Conservation (phyloP, 768 basidiomycete genomes). For the Trichaptum fuscoviolaceum region DNA sequence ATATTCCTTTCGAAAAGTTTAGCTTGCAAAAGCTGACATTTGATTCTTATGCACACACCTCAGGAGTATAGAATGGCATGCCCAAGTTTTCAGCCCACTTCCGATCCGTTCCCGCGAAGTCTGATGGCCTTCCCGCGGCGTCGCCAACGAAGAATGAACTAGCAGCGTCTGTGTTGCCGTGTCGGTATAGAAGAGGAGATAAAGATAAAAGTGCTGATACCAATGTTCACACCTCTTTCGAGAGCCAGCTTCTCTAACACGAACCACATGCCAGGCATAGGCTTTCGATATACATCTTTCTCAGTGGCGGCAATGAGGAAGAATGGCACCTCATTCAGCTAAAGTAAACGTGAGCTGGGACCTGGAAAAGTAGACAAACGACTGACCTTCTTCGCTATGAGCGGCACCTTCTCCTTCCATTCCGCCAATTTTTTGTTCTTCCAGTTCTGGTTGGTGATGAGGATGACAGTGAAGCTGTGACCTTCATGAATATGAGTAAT, state of each 20-base stretch:
- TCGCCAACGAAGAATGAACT: slow-evolving; percentile 83
- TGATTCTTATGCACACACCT: slow-evolving; percentile 41
- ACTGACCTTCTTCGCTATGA: slow-evolving; percentile 59
- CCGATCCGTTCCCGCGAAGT: slow-evolving; percentile 79
- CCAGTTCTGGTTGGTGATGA: slow-evolving; percentile 79
- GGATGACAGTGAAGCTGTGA: slow-evolving; percentile 59
- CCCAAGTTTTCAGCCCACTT: slow-evolving; percentile 80
- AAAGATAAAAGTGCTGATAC: slow-evolving; percentile 31
- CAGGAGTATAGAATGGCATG: slow-evolving; percentile 76
- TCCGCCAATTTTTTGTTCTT: slow-evolving; percentile 40
- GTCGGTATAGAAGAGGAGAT: neutral
- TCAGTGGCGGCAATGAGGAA: slow-evolving; percentile 72
- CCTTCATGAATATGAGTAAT: neutral
- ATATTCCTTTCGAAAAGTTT: slow-evolving; percentile 53
- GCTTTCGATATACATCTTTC: slow-evolving; percentile 77
- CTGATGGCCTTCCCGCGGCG: slow-evolving; percentile 74
- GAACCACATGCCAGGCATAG: slow-evolving; percentile 83
- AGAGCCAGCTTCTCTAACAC: slow-evolving; percentile 60
- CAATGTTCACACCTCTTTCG: slow-evolving; percentile 55
- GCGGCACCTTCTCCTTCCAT: slow-evolving; percentile 75
- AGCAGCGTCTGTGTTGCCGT: slow-evolving; percentile 44
- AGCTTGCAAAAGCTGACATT: neutral
- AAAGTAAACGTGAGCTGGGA: slow-evolving; percentile 6
- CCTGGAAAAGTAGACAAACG: neutral
- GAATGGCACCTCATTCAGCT: slow-evolving; percentile 76